These are phyloP conservation scores for Xylaria arbuscula DNA, from an alignment of 2,329 filamentous ascomycete genomes.

Conservation along the genomic window DNA sequence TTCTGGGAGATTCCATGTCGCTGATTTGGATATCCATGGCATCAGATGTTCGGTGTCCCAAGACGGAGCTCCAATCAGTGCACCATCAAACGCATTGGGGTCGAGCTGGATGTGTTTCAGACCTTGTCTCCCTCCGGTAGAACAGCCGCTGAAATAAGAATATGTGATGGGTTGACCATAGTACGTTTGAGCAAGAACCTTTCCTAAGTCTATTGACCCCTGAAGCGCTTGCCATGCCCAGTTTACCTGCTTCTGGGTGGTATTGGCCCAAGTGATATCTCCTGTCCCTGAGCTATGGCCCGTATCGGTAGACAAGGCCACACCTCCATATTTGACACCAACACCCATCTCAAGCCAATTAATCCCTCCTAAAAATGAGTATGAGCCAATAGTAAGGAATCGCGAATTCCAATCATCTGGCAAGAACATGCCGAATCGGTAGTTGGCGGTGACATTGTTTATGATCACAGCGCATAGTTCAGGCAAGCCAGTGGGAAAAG, in stretches of 20 bases:
- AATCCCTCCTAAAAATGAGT: constrained; percentile 48
- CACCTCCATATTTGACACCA: constrained; percentile 44
- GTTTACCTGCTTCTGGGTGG: constrained; percentile 47
- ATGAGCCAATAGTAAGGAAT: constrained; percentile 45
- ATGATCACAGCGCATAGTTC: constrained; percentile 46
- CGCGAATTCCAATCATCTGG: constrained; percentile 47
- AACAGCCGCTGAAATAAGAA: constrained; percentile 64
- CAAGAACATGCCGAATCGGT: constrained; percentile 49
- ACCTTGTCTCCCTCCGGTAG: constrained; percentile 65
- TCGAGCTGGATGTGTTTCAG: constrained; percentile 58
- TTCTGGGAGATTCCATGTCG: constrained; percentile 58
- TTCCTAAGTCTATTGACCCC: constrained; percentile 58
- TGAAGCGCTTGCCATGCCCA: constrained; percentile 53
- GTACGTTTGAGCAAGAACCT: constrained; percentile 57
- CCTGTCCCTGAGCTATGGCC: constrained; percentile 48
- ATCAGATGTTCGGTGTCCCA: constrained; percentile 61
- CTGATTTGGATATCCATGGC: constrained; percentile 54
- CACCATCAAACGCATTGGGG: constrained; percentile 64
- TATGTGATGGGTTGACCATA: constrained; percentile 56
- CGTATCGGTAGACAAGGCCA: constrained; percentile 52
- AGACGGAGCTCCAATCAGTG: constrained; percentile 58
- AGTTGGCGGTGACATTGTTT: constrained; percentile 44
- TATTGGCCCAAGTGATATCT: constrained; percentile 51
- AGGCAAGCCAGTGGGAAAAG: constrained; percentile 43
- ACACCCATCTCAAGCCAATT: constrained; percentile 49